Base-by-base conservation (phyloP, 306 rosid genomes). In the Calophaca sinica region DNA sequence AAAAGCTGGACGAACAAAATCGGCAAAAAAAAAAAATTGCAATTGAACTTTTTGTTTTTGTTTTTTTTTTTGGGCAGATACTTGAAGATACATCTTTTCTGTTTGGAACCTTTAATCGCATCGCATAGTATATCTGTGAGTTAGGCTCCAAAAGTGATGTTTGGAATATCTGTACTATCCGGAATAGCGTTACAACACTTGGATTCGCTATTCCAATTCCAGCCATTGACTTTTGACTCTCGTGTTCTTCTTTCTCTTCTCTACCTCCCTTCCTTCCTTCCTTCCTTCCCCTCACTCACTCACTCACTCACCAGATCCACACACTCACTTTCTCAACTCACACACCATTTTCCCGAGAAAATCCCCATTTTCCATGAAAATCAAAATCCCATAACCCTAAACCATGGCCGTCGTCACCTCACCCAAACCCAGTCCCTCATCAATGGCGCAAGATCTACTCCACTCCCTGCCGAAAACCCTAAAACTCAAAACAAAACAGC, bases 401-500 rank as follows among this genome's bases (percentile, higher is more conserved):
- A 39, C 42, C n/a, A 80, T 80, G 82, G 76, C 61, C 32, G 84
- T 55, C 26, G 82, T 67, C 46, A 41, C 60, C 50, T 41, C 75
- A 0, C 8, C 68, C 76, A 83, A 69, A 9, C 89, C 15, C 72
- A 29, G 5, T 14, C 68, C 38, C 4, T 54, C 73, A 6, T 8
- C 84, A 75, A 69, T 68, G 72, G 79, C 84, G 29, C 70, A 85
- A 46, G 91, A 87, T 91, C 90, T 88, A 48, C 66, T 75, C 6
- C 26, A 66, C 42, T 63, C 89, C 0, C 59, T 84, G 75, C 42
- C 81, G 20, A 88, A 91, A 85, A 72, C 86, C 73, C 45, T 94
- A 11, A 96, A 90, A 77, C 90, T 96, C 7, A 96, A 96, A 62
- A 96, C 98, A 6, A 96, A 96, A 85, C 98, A 96, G 36, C 97